Base-by-base conservation (phyloP, 768 basidiomycete species). In the Mycena epipterygia region DNA sequence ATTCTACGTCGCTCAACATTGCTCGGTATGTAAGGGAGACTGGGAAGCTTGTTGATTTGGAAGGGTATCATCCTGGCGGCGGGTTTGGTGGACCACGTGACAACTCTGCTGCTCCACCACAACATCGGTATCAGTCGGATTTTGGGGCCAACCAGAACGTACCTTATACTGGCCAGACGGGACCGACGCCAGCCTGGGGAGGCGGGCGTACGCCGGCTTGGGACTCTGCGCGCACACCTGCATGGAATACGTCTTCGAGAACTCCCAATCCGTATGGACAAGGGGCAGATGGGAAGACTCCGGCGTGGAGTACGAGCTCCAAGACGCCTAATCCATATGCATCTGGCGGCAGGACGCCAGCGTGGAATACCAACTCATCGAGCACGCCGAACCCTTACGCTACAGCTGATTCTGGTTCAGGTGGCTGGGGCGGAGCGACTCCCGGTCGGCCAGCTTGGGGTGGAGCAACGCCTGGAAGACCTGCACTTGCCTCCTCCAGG, bases 311-410 rank as follows among this genome's bases (percentile, higher is more conserved):
- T 69, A 86, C 86, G 11, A 82, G 83, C 46, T 88, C 89, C 32
- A 82, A 88, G 63, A 94, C 93, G 3, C 93, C 93, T 5, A 94
- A 93, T 78, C 91, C 92, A 1, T 92, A 93, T 67, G 79, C 84
- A 19, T 78, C 79, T 56, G 81, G 82, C 42, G 83, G 85, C 37
- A 83, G 87, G 13, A 83, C 83, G 70, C 89, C 87, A 32, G 88
- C 89, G 25, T 68, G 72, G 66, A 71, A 70, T 68, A 62, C 73
- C 52, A 46, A 51, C 62, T 53, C 81, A 74, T 77, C 83, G 27
- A 55, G 72, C 59, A 56, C 77, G 33, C 60, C 76, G 17, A 72
- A 71, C 53, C 73, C 67, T n/a, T 73, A 70, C 59, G 58, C 48
- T 59, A 23, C 53, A 13, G 49, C 41, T 6, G 68, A 67, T 49